These are phyloP conservation scores for Blastocystis sp. DNA, from an alignment of 352 stramenopile species.

Conservation along the genomic window DNA sequence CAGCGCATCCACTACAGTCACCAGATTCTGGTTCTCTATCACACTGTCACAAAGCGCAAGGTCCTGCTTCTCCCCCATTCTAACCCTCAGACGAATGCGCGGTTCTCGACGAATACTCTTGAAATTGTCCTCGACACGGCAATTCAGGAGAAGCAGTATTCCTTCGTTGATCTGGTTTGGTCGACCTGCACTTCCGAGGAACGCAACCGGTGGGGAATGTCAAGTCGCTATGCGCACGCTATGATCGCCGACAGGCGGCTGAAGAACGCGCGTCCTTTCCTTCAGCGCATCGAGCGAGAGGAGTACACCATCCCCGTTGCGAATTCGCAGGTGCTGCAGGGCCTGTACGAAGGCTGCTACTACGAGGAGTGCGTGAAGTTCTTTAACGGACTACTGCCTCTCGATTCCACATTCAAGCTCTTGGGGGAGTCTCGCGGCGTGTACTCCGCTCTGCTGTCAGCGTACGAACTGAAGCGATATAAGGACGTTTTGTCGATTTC, in stretches of 20 bases:
- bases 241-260: constrained; percentile 11
- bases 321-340: constrained; percentile 38
- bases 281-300: constrained; percentile 17
- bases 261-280: constrained; percentile 19
- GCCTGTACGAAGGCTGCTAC: constrained; percentile 44
- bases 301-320: constrained; percentile 44
- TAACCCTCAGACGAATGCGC: not conserved
- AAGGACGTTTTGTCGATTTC: constrained; percentile 5
- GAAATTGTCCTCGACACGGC: constrained; percentile 8
- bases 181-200: not conserved
- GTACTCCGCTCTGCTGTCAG: constrained; percentile 15
- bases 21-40: not conserved
- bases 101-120: not conserved
- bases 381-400: constrained; percentile 6
- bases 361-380: constrained; percentile 56
- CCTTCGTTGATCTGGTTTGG: not conserved
- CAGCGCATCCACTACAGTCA: not conserved
- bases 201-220: constrained; percentile 1
- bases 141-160: not conserved
- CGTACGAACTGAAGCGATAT: constrained; percentile 29
- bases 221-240: constrained; percentile 6
- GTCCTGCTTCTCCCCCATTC: not conserved
- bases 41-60: not conserved
- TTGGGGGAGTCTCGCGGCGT: not conserved
- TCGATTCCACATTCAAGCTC: constrained; percentile 20